Base-by-base conservation (phyloP, 495 filamentous ascomycete species). In the Penicillium canariense region DNA sequence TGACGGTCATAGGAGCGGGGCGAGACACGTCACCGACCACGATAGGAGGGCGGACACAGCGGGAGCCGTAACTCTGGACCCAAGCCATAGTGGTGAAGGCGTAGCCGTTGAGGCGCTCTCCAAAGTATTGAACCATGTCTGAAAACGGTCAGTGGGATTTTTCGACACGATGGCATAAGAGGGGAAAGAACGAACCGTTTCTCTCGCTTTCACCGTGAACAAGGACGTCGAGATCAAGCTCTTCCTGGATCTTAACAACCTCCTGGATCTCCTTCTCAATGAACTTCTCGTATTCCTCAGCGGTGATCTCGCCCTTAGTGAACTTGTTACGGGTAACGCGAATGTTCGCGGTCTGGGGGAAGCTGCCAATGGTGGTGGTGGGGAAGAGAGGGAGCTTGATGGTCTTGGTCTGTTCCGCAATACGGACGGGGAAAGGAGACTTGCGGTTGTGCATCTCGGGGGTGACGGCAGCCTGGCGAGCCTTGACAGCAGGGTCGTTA, bases 91-190 rank as follows among this genome's bases (percentile, higher is more conserved):
- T 97, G 69, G 94, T 98, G 84, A 98, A 98, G 67, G 91, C 91
- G 75, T 97, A 98, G 69, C 94, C 94, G 58, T 90, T 85, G 40
- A 98, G 83, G 60, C 91, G 87, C 84, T 98, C 94, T 73, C 94
- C 94, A 68, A 98, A 98, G 85, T 97, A 98, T 76, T 98, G 94
- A 35, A 98, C 94, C 94, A 98, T 98, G 85, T 98, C n/a, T n/a
- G n/a, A n/a, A n/a, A n/a, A n/a, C n/a, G n/a, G n/a, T n/a, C n/a
- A n/a, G n/a, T n/a, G n/a, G n/a, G n/a, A n/a, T n/a, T n/a, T n/a
- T n/a, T n/a, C n/a, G n/a, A n/a, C n/a, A n/a, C n/a, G n/a, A n/a
- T n/a, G n/a, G n/a, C n/a, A n/a, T n/a, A n/a, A n/a, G n/a, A n/a
- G n/a, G n/a, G n/a, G n/a, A n/a, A n/a, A n/a, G n/a, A n/a, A n/a